Conservation (phyloP, 768 basidiomycete species). For the Erythrobasidium yunnanense region DNA sequence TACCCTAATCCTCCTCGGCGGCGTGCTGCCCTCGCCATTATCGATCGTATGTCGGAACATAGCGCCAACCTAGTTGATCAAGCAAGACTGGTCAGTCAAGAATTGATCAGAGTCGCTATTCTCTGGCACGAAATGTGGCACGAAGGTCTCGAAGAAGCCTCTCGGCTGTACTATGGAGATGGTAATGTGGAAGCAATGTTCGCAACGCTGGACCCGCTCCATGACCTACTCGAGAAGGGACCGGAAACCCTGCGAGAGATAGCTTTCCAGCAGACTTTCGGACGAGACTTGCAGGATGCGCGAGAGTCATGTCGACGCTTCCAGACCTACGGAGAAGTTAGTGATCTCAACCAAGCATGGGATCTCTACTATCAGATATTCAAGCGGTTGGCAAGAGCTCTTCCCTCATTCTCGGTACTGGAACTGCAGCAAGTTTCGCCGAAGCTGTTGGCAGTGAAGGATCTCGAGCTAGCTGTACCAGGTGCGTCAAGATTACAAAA, state of each 20-base stretch:
- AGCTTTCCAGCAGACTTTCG: slow-evolving; percentile 86
- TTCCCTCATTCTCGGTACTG: slow-evolving; percentile 66
- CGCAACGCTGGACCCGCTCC: slow-evolving; percentile 75
- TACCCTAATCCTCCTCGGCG: slow-evolving; percentile 74
- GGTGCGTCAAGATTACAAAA: slow-evolving; percentile 54
- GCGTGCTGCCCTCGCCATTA: slow-evolving; percentile 71
- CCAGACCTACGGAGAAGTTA: slow-evolving; percentile 70
- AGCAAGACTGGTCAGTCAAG: slow-evolving; percentile 77
- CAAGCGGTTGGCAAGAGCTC: slow-evolving; percentile 86
- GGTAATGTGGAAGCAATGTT: slow-evolving; percentile 98
- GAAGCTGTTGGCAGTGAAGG: slow-evolving; percentile 69
- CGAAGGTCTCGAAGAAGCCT: slow-evolving; percentile 94
- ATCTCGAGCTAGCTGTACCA: slow-evolving; percentile 90
- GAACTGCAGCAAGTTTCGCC: slow-evolving; percentile 98
- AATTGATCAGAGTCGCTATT: slow-evolving; percentile 92
- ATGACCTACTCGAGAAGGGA: slow-evolving; percentile 86
- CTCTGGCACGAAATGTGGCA: slow-evolving; percentile 99
- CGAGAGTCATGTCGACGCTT: slow-evolving; percentile 80
- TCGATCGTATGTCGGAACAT: slow-evolving; percentile 87
- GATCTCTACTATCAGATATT: slow-evolving; percentile 99
- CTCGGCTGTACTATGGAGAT: slow-evolving; percentile 88
- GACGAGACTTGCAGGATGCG: slow-evolving; percentile 81
- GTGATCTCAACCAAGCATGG: slow-evolving; percentile 93
- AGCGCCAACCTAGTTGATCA: slow-evolving; percentile 77
- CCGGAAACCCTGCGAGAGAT: slow-evolving; percentile 88